Conservation (phyloP, 2,329 filamentous ascomycete species). For the Aureobasidium pullulans region DNA sequence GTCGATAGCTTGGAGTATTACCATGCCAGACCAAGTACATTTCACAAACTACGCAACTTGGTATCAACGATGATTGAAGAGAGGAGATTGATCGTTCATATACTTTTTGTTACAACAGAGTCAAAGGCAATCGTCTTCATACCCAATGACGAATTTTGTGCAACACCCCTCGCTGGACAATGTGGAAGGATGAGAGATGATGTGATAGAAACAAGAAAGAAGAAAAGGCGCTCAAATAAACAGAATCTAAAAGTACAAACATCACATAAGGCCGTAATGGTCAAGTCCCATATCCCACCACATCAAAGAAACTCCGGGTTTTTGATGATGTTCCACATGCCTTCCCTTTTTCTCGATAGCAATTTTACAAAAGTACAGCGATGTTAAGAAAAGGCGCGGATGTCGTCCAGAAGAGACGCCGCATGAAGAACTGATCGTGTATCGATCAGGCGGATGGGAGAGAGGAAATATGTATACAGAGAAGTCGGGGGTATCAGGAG, state of each 20-base stretch:
- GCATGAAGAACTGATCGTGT: neutral
- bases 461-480: constrained; percentile 13
- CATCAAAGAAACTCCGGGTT: neutral
- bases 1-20: too few species aligned
- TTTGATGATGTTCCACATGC: neutral
- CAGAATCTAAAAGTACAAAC: constrained; percentile 13
- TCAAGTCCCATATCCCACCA: constrained; percentile 1
- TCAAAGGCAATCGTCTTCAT: neutral
- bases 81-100: constrained; percentile 7
- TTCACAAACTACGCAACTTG: too few species aligned
- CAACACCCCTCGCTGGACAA: neutral
- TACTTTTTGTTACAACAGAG: constrained; percentile 2
- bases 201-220: neutral
- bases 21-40: too few species aligned
- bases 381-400: neutral
- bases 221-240: constrained; percentile 1
- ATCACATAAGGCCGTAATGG: constrained; percentile 12
- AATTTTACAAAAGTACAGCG: constrained; percentile 6
- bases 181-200: neutral
- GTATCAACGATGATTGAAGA: neutral
- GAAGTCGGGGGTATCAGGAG: constrained; percentile 10
- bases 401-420: neutral
- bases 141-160: neutral
- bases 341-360: neutral
- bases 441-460: neutral